Evolutionary conservation across 2,329 filamentous ascomycete species (phyloP).

Genomic region (Metarhizium guizhouense): DNA sequence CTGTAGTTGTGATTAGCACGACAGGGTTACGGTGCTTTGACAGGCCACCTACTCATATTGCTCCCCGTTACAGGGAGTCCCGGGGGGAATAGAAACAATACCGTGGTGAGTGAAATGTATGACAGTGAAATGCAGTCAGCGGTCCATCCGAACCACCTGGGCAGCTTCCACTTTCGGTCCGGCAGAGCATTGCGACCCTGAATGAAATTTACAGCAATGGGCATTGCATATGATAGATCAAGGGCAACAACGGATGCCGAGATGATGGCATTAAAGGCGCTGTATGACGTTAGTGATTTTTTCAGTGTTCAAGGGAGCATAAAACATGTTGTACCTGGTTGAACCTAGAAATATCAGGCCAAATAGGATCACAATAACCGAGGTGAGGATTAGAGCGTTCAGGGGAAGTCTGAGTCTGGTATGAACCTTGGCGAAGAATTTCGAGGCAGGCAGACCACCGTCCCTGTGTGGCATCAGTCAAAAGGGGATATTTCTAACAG

Average conservation of each 20-base stretch:
- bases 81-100: constrained; percentile 65
- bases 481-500: too few relatives aligned
- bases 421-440: constrained; percentile 53
- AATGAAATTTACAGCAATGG: constrained; percentile 59
- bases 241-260: constrained; percentile 64
- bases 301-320: neutral
- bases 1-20: constrained; percentile 4
- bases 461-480: constrained; percentile 27
- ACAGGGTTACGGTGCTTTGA: neutral
- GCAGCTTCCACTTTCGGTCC: constrained; percentile 28
- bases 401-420: constrained; percentile 53
- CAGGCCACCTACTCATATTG: constrained; percentile 48
- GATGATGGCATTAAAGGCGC: constrained; percentile 64
- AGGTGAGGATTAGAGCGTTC: constrained; percentile 55
- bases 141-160: constrained; percentile 26
- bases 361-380: constrained; percentile 54
- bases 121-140: constrained; percentile 38
- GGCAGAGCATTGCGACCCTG: constrained; percentile 57
- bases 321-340: constrained; percentile 14
- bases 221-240: constrained; percentile 65
- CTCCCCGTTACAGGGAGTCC: constrained; percentile 51
- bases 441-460: constrained; percentile 54
- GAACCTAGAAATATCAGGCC: constrained; percentile 64
- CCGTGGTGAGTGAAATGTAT: constrained; percentile 58
- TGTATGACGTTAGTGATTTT: neutral